phyloP scores from a whole-genome alignment of 164 flowering plant species.

The Annona cherimola region DNA sequence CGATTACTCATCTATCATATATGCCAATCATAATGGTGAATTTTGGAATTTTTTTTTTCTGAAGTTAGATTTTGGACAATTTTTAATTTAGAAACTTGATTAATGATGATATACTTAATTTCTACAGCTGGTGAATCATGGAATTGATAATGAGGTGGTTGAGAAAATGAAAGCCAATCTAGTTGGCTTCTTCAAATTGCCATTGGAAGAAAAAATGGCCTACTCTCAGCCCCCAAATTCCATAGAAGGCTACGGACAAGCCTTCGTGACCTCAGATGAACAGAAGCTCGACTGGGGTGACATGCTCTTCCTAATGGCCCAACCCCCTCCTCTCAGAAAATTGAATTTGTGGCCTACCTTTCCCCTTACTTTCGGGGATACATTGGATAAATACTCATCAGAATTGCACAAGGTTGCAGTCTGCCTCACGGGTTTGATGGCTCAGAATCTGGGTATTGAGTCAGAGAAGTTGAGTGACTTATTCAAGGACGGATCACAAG shows the following conservation, averaged over 20 bases:
- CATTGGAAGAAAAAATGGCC: conserved; percentile 43
- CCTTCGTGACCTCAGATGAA: conserved; percentile 42
- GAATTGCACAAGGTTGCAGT: conserved; percentile 20
- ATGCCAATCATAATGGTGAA: no score
- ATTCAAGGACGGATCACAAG: conserved; percentile 24
- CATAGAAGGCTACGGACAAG: conserved; percentile 57
- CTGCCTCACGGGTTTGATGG: conserved; percentile 23
- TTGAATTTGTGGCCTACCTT: conserved; percentile 31
- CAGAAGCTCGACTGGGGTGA: conserved; percentile 57
- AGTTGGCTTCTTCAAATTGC: conserved; percentile 36
- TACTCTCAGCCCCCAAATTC: conserved; percentile 28
- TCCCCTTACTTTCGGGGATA: conserved; percentile 22
- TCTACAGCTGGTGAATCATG: conserved; percentile 37
- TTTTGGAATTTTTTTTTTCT: no score
- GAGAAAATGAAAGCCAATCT: conserved; percentile 36
- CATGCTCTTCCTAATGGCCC: conserved; percentile 30
- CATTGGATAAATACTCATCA: conserved; percentile 34
- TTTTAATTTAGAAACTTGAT: not conserved
- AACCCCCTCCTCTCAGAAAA: conserved; percentile 23
- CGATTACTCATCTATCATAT: no score
- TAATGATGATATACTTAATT: not conserved
- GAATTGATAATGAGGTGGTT: conserved; percentile 23
- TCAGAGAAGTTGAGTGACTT: conserved; percentile 19
- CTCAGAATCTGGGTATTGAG: conserved; percentile 29
- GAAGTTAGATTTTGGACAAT: no score